Percentiles rank a stretch among this genome's conserved stretches.
These are phyloP conservation scores for Chaetomium cochliodes DNA, from an alignment of 495 filamentous ascomycete genomes.

Conservation along the genomic window DNA sequence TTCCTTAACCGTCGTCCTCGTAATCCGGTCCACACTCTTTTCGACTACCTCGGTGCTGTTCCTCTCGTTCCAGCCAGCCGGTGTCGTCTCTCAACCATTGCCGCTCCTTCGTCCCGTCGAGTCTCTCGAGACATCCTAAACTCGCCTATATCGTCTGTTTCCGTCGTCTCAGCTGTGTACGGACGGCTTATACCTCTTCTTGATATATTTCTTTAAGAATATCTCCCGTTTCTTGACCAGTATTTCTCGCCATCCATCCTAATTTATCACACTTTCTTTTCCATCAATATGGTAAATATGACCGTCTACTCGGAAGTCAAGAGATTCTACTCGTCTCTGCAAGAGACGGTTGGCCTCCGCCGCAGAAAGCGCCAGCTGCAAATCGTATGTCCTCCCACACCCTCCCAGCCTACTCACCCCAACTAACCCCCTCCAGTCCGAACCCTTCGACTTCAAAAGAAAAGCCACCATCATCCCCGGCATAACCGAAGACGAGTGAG, in stretches of 20 bases:
- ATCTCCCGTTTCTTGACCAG: background rate
- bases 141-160: background rate
- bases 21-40: constrained; percentile 18
- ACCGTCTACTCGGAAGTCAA: constrained; percentile 30
- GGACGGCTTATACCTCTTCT: background rate
- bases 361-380: constrained; percentile 27
- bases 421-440: constrained; percentile 39
- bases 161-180: background rate
- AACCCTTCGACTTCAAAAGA: constrained; percentile 49
- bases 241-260: background rate
- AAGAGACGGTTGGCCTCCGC: constrained; percentile 25
- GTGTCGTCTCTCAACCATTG: background rate
- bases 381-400: constrained; percentile 25
- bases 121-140: background rate
- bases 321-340: constrained; percentile 28
- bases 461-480: constrained; percentile 41
- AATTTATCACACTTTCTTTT: background rate
- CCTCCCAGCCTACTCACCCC: constrained; percentile 12
- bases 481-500: constrained; percentile 49
- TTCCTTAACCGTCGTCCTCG: constrained; percentile 23
- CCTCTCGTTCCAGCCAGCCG: constrained; percentile 14
- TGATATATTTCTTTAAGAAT: background rate
- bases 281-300: constrained; percentile 12
- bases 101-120: constrained; percentile 1
- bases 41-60: constrained; percentile 1